Base-by-base conservation (phyloP, 148 eudicot genomes). In the Vaccinium macrocarpon region DNA sequence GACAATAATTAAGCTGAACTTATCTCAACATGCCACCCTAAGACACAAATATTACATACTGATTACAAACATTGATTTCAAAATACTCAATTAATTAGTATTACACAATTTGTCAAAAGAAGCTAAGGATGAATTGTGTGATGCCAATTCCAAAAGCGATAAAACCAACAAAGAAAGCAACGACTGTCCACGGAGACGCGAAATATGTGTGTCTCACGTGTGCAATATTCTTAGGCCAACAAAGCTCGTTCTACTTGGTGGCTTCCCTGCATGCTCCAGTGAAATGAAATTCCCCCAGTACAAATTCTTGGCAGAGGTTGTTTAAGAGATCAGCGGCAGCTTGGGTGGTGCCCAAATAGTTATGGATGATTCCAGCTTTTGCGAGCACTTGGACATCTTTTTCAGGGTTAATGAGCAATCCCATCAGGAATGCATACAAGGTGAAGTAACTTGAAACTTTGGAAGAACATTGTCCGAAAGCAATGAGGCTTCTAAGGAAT, bases 401-500 rank as follows among this genome's bases (percentile, higher is more conserved):
- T 2, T 50, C 61, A 5, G 64, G 5, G 48, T 79, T 12, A 5
- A 79, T 35, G 81, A 79, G 81, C 0, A 6, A 2, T 9, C 57
- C 66, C 81, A 79, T 79, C 5, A 55, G n/a, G 64, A 4, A 25
- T 2, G 25, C 81, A 11, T 52, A 56, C 9, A 25, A 79, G 0
- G 81, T 32, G 66, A 79, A 25, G 19, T 27, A 0, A 32, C 15
- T 14, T 11, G 19, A 23, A 55, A 79, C 9, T 6, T 0, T 11
- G 18, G 25, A 49, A 12, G 48, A 55, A 32, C 66, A 79, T 1
- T 81, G 38, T 35, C 46, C 82, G 21, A 53, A 79, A 5, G 81
- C 81, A 27, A 79, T 32, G 66, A 79, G 38, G 68, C 55, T 79
- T 79, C 81, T 55, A 3, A 79, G 19, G 1, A 79, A 55, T 32